Base-by-base conservation (phyloP, 495 filamentous ascomycete species). In the Penicillium atrosanguineum region DNA sequence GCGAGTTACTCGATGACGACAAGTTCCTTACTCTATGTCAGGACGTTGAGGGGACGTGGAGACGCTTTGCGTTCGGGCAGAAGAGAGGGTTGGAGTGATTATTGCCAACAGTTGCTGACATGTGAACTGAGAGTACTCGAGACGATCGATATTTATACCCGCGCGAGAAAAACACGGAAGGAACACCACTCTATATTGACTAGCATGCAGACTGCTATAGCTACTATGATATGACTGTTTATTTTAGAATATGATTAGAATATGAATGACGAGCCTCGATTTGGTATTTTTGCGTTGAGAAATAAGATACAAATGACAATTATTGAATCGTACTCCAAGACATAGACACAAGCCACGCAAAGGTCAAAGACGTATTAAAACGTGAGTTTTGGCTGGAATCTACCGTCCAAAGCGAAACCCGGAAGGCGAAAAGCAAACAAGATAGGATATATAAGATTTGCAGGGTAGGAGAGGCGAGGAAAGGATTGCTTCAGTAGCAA, bases 11-110 rank as follows among this genome's bases (percentile, higher is more conserved):
- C 3, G 59, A 75, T 28, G 74, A 81, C 42, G 72, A 77, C 26
- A 61, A 56, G 4, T 81, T 81, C 37, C 48, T 70, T 23, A 56
- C 65, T 37, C 61, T 81, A 12, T 73, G 69, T 28, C 60, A 71
- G 43, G 76, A 77, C 65, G 59, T 79, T 0, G 74, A 81, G 49
- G 64, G 60, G 1, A 60, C 69, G 8, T 80, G 76, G 75, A 63
- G 53, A 43, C 71, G 76, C 21, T 69, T 79, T 55, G 69, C 67
- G 15, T 59, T 77, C 54, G 74, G 76, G 3, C 62, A 56, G 39
- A 64, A 43, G 26, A 28, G 43, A 5, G 23, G 23, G 16, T 62
- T 56, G 42, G 38, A 12, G 11, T 34, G 50, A 6, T 8, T 1
- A 18, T 23, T 28, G 11, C 19, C 39, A 7, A 34, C 38, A 0